phyloP scores from a whole-genome alignment of 176 grass and related monocot species.

The Secale cereale region DNA sequence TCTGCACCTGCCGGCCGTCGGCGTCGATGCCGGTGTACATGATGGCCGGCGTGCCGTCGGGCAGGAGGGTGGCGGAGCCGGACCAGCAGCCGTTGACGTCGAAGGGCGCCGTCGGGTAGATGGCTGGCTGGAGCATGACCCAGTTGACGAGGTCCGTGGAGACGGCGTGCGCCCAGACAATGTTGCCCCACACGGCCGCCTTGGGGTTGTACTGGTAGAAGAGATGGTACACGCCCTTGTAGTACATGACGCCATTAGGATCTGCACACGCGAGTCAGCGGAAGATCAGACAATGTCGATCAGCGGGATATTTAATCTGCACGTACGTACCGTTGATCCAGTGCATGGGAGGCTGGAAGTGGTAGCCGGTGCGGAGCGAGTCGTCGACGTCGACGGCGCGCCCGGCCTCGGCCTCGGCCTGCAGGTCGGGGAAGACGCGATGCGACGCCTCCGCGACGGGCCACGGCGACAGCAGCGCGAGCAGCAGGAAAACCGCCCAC shows the following conservation, averaged over 20 bases:
- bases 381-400: background rate
- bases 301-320: background rate
- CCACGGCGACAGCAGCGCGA: constrained; percentile 12
- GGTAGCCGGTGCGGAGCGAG: constrained; percentile 46
- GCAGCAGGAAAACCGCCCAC: constrained; percentile 11
- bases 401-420: background rate
- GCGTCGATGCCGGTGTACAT: constrained; percentile 63
- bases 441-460: constrained; percentile 27
- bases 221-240: constrained; percentile 66
- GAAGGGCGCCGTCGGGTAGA: constrained; percentile 55
- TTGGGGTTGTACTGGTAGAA: constrained; percentile 81
- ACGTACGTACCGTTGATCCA: constrained; percentile 68
- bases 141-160: constrained; percentile 65
- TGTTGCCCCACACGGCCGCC: constrained; percentile 57
- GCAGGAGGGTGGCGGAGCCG: constrained; percentile 54
- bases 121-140: constrained; percentile 50
- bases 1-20: constrained; percentile 49
- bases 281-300: background rate
- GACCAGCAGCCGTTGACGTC: constrained; percentile 75
- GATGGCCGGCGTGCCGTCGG: constrained; percentile 49
- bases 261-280: background rate
- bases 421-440: background rate
- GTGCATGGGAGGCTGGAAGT: constrained; percentile 68
- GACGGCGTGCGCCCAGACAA: constrained; percentile 70
- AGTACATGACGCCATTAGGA: constrained; percentile 60